Evolutionary conservation across 441 rosid genomes (phyloP).

Genomic region (Bruguiera hainesii): DNA sequence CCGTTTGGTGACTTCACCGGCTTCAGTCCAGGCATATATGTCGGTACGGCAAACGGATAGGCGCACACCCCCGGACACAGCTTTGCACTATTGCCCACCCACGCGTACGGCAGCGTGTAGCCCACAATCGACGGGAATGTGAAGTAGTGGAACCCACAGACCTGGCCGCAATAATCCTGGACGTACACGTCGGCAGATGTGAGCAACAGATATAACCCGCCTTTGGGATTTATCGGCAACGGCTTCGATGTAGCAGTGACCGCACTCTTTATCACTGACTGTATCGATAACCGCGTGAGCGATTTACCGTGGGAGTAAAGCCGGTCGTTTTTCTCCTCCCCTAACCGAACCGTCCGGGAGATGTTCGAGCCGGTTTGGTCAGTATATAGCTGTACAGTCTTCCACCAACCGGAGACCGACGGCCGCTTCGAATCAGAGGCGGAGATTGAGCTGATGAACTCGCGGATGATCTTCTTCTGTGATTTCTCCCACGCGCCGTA

Average conservation of each 20-base stretch:
- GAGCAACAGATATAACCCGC: constrained; percentile 74
- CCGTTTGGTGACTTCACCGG: constrained; percentile 78
- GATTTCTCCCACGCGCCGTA: constrained; percentile 76
- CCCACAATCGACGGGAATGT: constrained; percentile 95
- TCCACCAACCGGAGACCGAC: constrained; percentile 94
- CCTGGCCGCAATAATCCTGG: constrained; percentile 89
- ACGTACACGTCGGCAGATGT: constrained; percentile 85
- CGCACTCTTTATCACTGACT: constrained; percentile 81
- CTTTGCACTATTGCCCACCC: constrained; percentile 93
- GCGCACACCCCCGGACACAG: constrained; percentile 85
- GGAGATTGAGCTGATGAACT: constrained; percentile 80
- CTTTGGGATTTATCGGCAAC: constrained; percentile 64
- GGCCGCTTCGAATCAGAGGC: constrained; percentile 50
- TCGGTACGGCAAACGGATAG: constrained; percentile 82
- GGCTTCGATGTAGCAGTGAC: constrained; percentile 59
- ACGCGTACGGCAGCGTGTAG: constrained; percentile 89
- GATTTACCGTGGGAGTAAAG: constrained; percentile 85
- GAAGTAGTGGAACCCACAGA: constrained; percentile 94
- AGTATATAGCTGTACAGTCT: constrained; percentile 76
- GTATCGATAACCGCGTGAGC: constrained; percentile 74
- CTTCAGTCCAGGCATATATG: constrained; percentile 56
- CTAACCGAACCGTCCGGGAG: constrained; percentile 57
- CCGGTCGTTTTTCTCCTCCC: constrained; percentile 79
- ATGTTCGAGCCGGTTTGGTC: constrained; percentile 87
- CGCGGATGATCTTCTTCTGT: constrained; percentile 85